Percentiles rank a stretch among this genome's conserved stretches.
Evolutionary conservation across 345 rosid species (phyloP).

Genomic region (Aegle marmelos): DNA sequence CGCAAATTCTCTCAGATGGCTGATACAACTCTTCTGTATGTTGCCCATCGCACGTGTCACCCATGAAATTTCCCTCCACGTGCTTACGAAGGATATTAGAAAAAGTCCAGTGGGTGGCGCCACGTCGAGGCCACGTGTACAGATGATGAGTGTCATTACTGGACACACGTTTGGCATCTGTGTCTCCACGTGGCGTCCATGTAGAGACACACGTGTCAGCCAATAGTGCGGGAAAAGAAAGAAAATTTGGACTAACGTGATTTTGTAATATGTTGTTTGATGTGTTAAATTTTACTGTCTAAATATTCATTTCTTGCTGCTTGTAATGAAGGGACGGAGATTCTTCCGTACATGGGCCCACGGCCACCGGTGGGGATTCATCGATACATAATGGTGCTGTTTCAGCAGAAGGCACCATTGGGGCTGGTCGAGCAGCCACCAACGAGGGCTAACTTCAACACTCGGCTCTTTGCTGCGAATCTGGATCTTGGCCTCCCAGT

Average conservation of each 20-base stretch:
- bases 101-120: not conserved
- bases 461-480: conserved; percentile 59
- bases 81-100: not conserved
- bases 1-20: not conserved
- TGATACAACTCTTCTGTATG: not conserved
- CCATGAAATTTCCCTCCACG: not conserved
- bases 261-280: too few relatives aligned
- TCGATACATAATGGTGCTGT: conserved; percentile 73
- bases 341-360: conserved; percentile 61
- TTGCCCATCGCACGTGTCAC: not conserved
- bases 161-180: not conserved
- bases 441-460: conserved; percentile 66
- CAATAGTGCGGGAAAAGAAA: not conserved
- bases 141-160: not conserved
- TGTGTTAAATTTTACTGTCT: too few relatives aligned
- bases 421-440: conserved; percentile 57
- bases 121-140: not conserved
- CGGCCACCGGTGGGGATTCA: conserved; percentile 87
- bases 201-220: not conserved
- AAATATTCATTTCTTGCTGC: not conserved
- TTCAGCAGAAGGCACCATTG: conserved; percentile 55
- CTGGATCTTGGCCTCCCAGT: conserved; percentile 72
- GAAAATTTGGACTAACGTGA: too few relatives aligned
- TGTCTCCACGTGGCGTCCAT: not conserved
- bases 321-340: conserved; percentile 56